Evolutionary conservation across 257 asterid species (phyloP).

Genomic region (Solanum pennellii): DNA sequence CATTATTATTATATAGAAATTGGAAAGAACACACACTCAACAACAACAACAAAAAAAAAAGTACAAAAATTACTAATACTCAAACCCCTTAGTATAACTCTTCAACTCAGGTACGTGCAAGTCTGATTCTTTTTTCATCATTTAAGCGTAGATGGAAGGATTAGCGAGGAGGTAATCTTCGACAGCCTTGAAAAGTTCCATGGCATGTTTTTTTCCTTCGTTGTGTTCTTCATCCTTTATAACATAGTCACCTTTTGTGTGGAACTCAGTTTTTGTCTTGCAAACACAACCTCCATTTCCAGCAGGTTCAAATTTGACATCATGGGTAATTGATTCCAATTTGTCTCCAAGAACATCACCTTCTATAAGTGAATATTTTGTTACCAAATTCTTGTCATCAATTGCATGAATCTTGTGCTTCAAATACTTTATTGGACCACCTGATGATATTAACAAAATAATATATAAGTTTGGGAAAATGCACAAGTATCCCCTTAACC

Average conservation of each 20-base stretch:
- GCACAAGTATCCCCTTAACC: too few species aligned
- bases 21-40: not conserved
- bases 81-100: not conserved
- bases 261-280: not conserved
- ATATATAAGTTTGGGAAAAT: not conserved
- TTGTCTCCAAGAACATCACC: constrained; percentile 5
- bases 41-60: not conserved
- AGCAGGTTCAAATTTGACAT: not conserved
- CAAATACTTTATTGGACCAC: not conserved
- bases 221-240: constrained; percentile 8
- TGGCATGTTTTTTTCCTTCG: not conserved
- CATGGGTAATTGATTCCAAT: not conserved
- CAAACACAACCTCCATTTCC: constrained; percentile 6
- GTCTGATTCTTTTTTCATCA: not conserved
- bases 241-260: not conserved
- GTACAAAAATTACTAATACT: not conserved
- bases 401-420: constrained; percentile 4
- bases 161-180: constrained; percentile 3
- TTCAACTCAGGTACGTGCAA: not conserved
- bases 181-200: not conserved
- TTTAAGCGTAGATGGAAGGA: constrained; percentile 4
- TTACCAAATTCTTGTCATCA: constrained; percentile 3
- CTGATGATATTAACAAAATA: not conserved
- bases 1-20: not conserved
- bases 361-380: constrained; percentile 4